Evolutionary conservation across 176 grass and related monocot species (phyloP).

Genomic region (Secale cereale): DNA sequence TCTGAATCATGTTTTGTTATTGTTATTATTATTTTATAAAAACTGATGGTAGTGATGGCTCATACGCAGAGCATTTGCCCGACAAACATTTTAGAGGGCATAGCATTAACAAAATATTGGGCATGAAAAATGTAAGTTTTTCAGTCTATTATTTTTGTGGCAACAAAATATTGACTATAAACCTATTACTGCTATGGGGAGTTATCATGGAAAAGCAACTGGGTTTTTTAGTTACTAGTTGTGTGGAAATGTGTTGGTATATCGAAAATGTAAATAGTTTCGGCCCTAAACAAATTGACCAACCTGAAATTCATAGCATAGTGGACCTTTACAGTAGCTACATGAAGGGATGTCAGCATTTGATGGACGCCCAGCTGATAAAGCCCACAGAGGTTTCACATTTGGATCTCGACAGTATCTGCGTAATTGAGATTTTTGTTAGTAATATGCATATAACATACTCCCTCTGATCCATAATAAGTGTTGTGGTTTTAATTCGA

Average conservation of each 20-base stretch:
- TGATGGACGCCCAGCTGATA: constrained; percentile 60
- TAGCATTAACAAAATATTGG: not conserved
- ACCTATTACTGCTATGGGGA: not conserved
- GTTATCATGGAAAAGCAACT: not conserved
- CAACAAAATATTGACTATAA: not conserved
- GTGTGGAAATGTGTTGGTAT: not conserved
- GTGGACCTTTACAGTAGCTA: constrained; percentile 67
- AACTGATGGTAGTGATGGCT: not conserved
- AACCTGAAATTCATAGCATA: constrained; percentile 97
- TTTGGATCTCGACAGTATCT: constrained; percentile 79
- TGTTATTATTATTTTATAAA: not conserved
- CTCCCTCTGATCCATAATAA: no score
- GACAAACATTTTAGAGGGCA: not conserved
- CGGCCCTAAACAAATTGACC: constrained; percentile 4
- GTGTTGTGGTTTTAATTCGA: no score
- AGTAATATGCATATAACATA: not conserved
- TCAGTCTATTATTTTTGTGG: not conserved
- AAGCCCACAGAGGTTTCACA: constrained; percentile 79
- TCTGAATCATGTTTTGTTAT: not conserved
- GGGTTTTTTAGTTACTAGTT: not conserved
- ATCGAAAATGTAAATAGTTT: not conserved
- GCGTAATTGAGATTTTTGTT: constrained; percentile 8
- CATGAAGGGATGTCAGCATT: constrained; percentile 63
- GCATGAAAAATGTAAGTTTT: not conserved
- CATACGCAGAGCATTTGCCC: not conserved